Evolutionary conservation across 108 stramenopile species (phyloP).

Genomic region (Cyclotella sp.): DNA sequence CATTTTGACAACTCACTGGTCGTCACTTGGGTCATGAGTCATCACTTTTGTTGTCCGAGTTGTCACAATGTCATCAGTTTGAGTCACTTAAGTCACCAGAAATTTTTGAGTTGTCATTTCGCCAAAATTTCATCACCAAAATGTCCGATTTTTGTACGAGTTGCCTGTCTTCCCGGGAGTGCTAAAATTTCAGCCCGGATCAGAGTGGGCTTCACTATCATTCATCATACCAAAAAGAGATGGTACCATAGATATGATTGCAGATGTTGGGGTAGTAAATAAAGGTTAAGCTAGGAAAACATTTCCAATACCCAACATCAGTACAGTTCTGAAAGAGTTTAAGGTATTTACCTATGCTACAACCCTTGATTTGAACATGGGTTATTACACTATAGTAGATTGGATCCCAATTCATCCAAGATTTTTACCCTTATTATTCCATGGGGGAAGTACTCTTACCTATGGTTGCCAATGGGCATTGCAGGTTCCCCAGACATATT

Average conservation of each 20-base stretch:
- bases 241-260: constrained; percentile 15
- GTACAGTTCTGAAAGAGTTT: constrained; percentile 39
- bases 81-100: too few species aligned
- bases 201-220: constrained; percentile 24
- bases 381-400: constrained; percentile 50
- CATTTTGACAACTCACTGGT: too few species aligned
- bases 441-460: constrained; percentile 54
- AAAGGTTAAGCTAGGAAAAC: constrained; percentile 45
- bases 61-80: too few species aligned
- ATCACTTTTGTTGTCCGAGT: too few species aligned
- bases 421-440: constrained; percentile 53
- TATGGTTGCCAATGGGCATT: constrained; percentile 53
- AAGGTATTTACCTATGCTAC: constrained; percentile 55
- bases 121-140: too few species aligned
- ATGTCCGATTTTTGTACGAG: too few species aligned
- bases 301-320: constrained; percentile 57
- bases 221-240: constrained; percentile 17
- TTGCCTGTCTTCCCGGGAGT: too few species aligned
- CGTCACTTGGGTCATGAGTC: too few species aligned
- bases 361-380: constrained; percentile 57
- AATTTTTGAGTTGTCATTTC: too few species aligned
- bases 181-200: background rate
- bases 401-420: constrained; percentile 12
- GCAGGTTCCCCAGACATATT: constrained; percentile 43
- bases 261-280: constrained; percentile 56